Conservation (phyloP, 1,284 basidiomycete genomes). For the Tylopilus sp. region DNA sequence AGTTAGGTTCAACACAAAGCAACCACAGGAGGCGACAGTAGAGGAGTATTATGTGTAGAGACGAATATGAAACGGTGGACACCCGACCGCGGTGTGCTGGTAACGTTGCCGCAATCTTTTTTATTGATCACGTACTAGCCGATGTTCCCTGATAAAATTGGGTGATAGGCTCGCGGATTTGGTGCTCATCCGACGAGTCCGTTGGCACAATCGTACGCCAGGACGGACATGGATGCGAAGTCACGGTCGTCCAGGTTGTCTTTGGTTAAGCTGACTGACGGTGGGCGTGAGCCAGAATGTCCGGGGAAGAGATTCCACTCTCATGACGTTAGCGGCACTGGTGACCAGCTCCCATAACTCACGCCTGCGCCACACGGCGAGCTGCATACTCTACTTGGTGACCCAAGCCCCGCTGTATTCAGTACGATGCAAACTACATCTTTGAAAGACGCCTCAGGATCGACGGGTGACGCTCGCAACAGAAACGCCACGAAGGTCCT, state of each 20-base stretch:
- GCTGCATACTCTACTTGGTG: neutral
- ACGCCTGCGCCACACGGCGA: constrained; percentile 25
- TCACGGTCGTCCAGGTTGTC: neutral
- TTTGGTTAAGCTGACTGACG: constrained; percentile 11
- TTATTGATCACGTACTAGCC: constrained; percentile 16
- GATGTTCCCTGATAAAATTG: constrained; percentile 29
- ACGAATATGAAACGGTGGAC: constrained; percentile 15
- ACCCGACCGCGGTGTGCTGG: constrained; percentile 11
- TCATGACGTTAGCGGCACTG: neutral
- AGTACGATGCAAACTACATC: no score
- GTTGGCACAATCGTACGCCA: neutral
- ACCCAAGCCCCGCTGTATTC: no score
- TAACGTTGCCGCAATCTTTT: constrained; percentile 20
- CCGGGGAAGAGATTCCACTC: constrained; percentile 17
- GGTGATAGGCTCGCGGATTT: constrained; percentile 10
- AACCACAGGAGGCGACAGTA: constrained; percentile 2
- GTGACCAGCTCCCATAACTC: constrained; percentile 14
- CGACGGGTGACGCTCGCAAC: constrained; percentile 8
- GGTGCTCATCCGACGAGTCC: neutral
- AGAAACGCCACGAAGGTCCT: constrained; percentile 15
- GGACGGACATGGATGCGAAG: neutral
- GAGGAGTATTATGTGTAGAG: constrained; percentile 12
- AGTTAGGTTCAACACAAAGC: neutral
- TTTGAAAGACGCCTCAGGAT: no score
- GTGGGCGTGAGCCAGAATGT: constrained; percentile 14